A percentile compares a stretch with the other conserved stretches of the same genome.
These are phyloP conservation scores for Fusarium neocosmosporiellum DNA, from an alignment of 2,329 filamentous ascomycete genomes.

Conservation along the genomic window DNA sequence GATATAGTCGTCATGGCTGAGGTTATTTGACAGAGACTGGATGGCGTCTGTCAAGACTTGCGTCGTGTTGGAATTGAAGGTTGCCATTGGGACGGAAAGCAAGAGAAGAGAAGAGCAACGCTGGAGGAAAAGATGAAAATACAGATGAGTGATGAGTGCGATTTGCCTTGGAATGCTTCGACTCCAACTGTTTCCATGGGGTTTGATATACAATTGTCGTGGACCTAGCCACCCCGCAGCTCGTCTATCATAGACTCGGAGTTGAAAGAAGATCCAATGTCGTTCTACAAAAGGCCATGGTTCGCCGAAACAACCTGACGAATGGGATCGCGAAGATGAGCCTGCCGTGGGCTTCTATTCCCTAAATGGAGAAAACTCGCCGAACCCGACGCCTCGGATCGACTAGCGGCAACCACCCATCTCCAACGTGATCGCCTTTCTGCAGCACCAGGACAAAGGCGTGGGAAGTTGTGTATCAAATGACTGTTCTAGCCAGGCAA, in stretches of 20 bases:
- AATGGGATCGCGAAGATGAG: background rate
- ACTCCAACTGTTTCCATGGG: background rate
- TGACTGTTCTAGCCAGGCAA: background rate
- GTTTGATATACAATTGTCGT: background rate
- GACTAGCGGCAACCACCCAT: background rate
- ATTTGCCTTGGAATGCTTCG: background rate
- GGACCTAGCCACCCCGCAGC: background rate
- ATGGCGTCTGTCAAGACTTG: constrained; percentile 1
- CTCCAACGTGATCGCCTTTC: background rate
- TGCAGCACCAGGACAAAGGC: background rate
- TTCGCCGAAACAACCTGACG: background rate
- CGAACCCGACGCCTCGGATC: background rate
- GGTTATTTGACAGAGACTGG: constrained; percentile 3
- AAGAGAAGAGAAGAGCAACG: background rate
- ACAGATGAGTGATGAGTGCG: background rate
- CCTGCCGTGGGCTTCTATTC: background rate
- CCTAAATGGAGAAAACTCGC: background rate
- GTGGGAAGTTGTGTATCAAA: background rate
- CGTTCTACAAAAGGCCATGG: background rate
- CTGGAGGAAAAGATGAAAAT: background rate
- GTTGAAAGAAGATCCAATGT: background rate
- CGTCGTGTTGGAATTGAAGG: background rate
- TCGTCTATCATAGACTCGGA: background rate
- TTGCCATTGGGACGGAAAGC: background rate
- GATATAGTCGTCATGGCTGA: constrained; percentile 9